These are phyloP conservation scores for Curvularia sp. DNA, from an alignment of 2,329 filamentous ascomycete species.

Conservation along the genomic window DNA sequence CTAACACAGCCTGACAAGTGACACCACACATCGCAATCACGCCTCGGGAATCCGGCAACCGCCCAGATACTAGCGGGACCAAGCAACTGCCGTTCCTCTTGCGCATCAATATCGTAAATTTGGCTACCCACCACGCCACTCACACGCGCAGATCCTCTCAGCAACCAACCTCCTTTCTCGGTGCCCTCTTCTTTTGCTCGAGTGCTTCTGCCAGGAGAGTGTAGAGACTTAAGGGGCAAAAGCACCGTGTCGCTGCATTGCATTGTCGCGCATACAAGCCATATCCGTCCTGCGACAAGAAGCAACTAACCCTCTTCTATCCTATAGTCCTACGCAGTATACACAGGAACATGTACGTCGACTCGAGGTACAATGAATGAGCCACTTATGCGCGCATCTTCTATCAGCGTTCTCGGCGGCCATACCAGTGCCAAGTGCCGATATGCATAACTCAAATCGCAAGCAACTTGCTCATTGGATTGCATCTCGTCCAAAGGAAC, in stretches of 20 bases:
- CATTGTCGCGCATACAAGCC: background rate
- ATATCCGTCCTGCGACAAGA: background rate
- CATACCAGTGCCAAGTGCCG: background rate
- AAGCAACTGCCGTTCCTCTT: constrained; percentile 1
- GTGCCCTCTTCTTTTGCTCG: background rate
- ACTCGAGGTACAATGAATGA: background rate
- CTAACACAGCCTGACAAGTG: constrained; percentile 13
- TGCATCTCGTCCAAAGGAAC: too few relatives aligned
- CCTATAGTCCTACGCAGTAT: background rate
- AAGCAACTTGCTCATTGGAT: too few relatives aligned
- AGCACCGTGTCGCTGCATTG: background rate
- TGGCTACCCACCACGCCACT: constrained; percentile 1
- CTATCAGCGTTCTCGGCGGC: background rate
- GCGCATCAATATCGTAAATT: constrained; percentile 5
- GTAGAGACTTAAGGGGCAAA: background rate
- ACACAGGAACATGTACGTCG: background rate
- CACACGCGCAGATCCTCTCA: background rate
- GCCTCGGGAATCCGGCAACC: constrained; percentile 19
- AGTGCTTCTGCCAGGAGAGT: background rate
- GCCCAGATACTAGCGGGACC: constrained; percentile 21
- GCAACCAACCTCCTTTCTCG: background rate
- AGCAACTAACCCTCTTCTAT: background rate
- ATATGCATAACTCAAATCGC: background rate
- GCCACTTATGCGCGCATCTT: background rate
- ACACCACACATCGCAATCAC: constrained; percentile 30